Conservation (phyloP, 2,329 filamentous ascomycete genomes). For the Corynespora cassiicola region DNA sequence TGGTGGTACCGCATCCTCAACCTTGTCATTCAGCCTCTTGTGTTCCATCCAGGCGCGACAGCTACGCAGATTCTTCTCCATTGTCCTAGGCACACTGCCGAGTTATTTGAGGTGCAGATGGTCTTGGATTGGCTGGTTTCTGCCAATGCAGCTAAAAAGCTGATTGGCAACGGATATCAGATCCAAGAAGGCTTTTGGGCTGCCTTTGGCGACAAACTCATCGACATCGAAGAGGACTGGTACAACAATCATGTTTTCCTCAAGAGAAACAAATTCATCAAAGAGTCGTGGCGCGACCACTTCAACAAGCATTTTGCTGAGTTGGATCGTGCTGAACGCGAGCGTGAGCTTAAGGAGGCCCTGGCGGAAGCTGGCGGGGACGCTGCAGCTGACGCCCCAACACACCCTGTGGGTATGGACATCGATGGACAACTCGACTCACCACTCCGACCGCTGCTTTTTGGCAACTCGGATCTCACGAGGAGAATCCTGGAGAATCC, state of each 20-base stretch:
- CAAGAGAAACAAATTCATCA: slow-evolving; percentile 25
- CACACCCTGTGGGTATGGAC: too few species aligned
- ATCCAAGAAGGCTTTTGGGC: slow-evolving; percentile 35
- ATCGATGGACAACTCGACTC: too few species aligned
- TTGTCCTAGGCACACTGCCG: slow-evolving; percentile 29
- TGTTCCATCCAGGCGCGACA: slow-evolving; percentile 66
- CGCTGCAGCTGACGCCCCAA: too few species aligned
- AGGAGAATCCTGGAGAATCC: slow-evolving; percentile 21
- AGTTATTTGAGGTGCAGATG: slow-evolving; percentile 41
- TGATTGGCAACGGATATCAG: slow-evolving; percentile 25
- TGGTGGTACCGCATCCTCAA: slow-evolving; percentile 71
- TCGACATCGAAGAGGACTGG: slow-evolving; percentile 34
- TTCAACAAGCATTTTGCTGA: slow-evolving; percentile 10
- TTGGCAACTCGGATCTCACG: too few species aligned
- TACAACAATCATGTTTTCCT: slow-evolving; percentile 39
- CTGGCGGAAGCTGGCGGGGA: slow-evolving; percentile 2
- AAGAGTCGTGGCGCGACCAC: slow-evolving; percentile 25
- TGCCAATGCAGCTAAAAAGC: slow-evolving; percentile 28
- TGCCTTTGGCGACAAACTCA: slow-evolving; percentile 38
- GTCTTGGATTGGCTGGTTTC: slow-evolving; percentile 37
- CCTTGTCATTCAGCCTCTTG: slow-evolving; percentile 67
- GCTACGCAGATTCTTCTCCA: slow-evolving; percentile 59
- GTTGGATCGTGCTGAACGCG: slow-evolving; percentile 1
- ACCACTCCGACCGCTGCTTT: too few species aligned
- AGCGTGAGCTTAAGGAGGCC: slow-evolving; percentile 1